Evolutionary conservation across 805 yeast species (phyloP).

Genomic region (Ogataea dorogensis): DNA sequence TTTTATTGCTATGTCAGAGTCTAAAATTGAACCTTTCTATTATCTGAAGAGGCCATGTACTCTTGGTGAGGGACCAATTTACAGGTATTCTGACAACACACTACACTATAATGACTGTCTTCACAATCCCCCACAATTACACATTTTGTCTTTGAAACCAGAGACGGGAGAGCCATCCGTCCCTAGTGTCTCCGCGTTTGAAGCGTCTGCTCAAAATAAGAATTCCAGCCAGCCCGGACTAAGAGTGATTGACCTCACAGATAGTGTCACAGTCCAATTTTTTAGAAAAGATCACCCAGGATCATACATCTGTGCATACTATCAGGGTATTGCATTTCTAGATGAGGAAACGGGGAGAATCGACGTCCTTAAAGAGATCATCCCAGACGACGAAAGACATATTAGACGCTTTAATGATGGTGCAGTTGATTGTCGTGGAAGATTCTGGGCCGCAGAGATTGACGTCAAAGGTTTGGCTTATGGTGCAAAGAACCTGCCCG

Average conservation of each 20-base stretch:
- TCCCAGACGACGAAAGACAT: conserved; percentile 26
- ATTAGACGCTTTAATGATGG: conserved; percentile 24
- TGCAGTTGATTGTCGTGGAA: conserved; percentile 38
- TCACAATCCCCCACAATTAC: conserved; percentile 25
- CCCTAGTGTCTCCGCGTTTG: no score
- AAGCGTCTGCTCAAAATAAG: conserved; percentile 10
- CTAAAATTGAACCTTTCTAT: conserved; percentile 15
- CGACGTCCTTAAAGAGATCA: conserved; percentile 31
- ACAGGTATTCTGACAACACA: conserved; percentile 32
- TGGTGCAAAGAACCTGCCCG: conserved; percentile 27
- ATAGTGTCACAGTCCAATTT: conserved; percentile 32
- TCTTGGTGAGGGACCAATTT: conserved; percentile 37
- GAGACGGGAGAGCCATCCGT: conserved; percentile 25
- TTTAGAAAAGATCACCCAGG: conserved; percentile 32
- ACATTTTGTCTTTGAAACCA: conserved; percentile 27
- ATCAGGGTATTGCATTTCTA: conserved; percentile 34
- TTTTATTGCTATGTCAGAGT: no score
- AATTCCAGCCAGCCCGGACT: conserved; percentile 26
- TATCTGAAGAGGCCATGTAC: conserved; percentile 27
- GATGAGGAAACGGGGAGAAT: conserved; percentile 35
- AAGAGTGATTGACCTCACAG: conserved; percentile 23
- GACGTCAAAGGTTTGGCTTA: conserved; percentile 27
- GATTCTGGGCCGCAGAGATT: conserved; percentile 47
- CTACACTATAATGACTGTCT: conserved; percentile 35
- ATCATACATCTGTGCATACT: conserved; percentile 33